Evolutionary conservation across 2,329 filamentous ascomycete species (phyloP).

Genomic region (Monilinia laxa): DNA sequence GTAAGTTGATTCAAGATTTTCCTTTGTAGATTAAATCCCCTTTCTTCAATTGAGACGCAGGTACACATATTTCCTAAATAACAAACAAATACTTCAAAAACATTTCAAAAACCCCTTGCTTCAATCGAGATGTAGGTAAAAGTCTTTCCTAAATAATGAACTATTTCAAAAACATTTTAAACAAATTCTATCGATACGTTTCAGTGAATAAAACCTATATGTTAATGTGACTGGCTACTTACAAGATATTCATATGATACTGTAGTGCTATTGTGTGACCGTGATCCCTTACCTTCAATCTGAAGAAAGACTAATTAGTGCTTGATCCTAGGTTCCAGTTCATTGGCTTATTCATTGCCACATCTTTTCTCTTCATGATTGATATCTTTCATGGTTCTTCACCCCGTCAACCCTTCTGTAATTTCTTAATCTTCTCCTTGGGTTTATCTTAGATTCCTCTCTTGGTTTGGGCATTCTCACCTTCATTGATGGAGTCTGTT

Average conservation of each 20-base stretch:
- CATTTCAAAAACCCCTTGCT: too few relatives aligned
- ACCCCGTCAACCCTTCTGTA: neutral
- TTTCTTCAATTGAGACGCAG: too few relatives aligned
- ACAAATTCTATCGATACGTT: neutral
- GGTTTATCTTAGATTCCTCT: neutral
- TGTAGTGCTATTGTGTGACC: neutral
- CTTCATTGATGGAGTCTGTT: neutral
- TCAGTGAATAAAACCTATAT: neutral
- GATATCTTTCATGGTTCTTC: neutral
- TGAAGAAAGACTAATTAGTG: neutral
- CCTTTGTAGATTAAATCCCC: neutral
- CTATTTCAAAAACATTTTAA: neutral
- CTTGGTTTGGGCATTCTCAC: neutral
- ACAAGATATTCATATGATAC: neutral
- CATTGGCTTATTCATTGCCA: neutral
- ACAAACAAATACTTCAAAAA: too few relatives aligned
- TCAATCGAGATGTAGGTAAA: neutral
- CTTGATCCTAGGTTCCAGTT: neutral
- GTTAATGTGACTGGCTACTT: neutral
- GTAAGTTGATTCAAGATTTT: neutral
- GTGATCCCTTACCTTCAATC: neutral
- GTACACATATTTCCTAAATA: too few relatives aligned
- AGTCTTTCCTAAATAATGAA: neutral
- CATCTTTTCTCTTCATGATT: neutral
- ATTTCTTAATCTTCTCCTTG: neutral